Conservation (phyloP, 768 basidiomycete genomes). For the Zangia roseola region DNA sequence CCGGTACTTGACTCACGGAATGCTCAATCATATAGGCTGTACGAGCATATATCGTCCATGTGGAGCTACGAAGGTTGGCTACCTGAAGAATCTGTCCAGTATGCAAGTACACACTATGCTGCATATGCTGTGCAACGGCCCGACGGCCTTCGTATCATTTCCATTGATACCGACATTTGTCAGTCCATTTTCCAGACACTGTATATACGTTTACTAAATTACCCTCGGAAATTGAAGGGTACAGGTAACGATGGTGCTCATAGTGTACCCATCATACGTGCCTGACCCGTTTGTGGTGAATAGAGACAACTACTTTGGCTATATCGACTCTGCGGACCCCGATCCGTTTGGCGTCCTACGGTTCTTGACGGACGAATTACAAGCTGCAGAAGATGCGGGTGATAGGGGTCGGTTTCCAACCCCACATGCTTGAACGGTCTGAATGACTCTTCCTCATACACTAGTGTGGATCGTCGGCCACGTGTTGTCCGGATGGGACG, state of each 20-base stretch:
- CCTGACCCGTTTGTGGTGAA: neutral
- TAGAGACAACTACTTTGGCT: constrained; percentile 45
- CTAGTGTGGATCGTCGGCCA: constrained; percentile 50
- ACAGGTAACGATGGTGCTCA: neutral
- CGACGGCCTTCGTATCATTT: constrained; percentile 48
- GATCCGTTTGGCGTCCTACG: constrained; percentile 47
- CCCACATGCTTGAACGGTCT: neutral
- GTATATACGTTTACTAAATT: constrained; percentile 21
- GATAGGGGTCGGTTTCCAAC: constrained; percentile 33
- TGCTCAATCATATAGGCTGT: constrained; percentile 35
- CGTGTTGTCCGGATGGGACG: constrained; percentile 49
- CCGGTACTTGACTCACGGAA: neutral
- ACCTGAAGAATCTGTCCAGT: constrained; percentile 31
- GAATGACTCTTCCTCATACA: neutral
- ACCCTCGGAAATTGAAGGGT: neutral
- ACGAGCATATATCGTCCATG: constrained; percentile 43
- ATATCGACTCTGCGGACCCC: constrained; percentile 41
- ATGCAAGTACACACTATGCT: constrained; percentile 43
- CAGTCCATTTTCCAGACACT: constrained; percentile 15
- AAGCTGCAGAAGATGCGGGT: constrained; percentile 46
- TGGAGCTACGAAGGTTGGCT: constrained; percentile 48
- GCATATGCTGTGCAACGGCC: constrained; percentile 43
- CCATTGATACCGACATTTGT: constrained; percentile 50
- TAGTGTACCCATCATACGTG: neutral
- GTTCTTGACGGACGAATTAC: constrained; percentile 48